These are phyloP conservation scores for Nigrospora oryzae DNA, from an alignment of 2,329 filamentous ascomycete species.

Conservation along the genomic window DNA sequence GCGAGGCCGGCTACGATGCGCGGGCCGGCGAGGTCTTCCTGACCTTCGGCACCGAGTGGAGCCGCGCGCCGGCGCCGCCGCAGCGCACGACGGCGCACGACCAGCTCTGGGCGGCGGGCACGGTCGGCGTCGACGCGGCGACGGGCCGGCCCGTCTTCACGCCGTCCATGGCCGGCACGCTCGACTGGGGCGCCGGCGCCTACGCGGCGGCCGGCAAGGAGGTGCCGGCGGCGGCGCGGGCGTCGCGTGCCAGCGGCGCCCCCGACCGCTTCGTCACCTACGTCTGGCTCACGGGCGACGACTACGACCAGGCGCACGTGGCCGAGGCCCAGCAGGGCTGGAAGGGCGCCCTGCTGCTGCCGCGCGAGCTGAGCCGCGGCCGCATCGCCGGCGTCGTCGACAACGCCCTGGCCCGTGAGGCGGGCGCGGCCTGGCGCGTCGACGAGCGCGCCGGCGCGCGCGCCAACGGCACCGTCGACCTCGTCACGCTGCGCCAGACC, in stretches of 20 bases:
- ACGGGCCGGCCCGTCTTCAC: constrained; percentile 21
- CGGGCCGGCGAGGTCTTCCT: constrained; percentile 26
- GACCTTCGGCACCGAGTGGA: constrained; percentile 34
- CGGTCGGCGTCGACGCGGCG: constrained; percentile 13
- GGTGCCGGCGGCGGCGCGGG: constrained; percentile 25
- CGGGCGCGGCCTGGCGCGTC: constrained; percentile 26
- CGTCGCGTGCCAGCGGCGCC: constrained; percentile 25
- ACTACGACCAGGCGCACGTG: constrained; percentile 27
- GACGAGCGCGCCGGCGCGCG: constrained; percentile 8
- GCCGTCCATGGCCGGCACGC: constrained; percentile 29
- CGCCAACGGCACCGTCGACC: constrained; percentile 22
- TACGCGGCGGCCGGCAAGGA: constrained; percentile 34
- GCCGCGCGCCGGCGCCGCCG: constrained; percentile 25
- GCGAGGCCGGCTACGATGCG: constrained; percentile 26
- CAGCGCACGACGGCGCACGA: constrained; percentile 28
- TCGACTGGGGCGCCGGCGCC: constrained; percentile 30
- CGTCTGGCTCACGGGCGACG: constrained; percentile 33
- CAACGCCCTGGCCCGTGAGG: constrained; percentile 27
- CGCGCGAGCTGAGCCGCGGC: constrained; percentile 30
- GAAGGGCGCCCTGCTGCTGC: constrained; percentile 32
- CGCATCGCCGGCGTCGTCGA: constrained; percentile 29
- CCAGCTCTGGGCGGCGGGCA: constrained; percentile 31
- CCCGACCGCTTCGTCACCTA: constrained; percentile 32
- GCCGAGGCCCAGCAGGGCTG: constrained; percentile 32
- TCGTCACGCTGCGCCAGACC: constrained; percentile 26